Base-by-base conservation (phyloP, 1,284 basidiomycete species). In the Fomes fomentarius region DNA sequence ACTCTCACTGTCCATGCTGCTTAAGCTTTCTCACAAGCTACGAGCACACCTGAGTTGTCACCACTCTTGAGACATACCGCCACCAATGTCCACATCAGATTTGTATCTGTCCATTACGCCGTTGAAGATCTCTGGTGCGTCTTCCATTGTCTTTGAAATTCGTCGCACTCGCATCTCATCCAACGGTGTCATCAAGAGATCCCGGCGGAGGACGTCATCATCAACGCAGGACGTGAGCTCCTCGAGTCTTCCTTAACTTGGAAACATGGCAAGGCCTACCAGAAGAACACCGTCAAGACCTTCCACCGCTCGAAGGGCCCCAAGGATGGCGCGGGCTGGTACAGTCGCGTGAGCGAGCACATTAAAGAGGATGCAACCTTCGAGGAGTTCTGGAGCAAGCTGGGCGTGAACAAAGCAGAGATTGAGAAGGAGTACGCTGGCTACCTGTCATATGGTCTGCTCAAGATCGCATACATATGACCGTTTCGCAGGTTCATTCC, bases 391-490 rank as follows among this genome's bases (percentile, higher is more conserved):
- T 91, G 89, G 89, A 75, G 73, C 41, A 83, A 81, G 58, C 69
- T 91, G 9, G 85, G 84, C 1, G 71, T 73, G 45, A 75, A 89
- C 70, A 89, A 90, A 66, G 78, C 85, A 28, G 69, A 77, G 45
- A 83, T 89, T 52, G 89, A 91, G 71, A 80, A 78, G 66, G 75
- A 87, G 88, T 89, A 60, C 55, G 81, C 73, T 1, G n/a, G n/a
- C n/a, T n/a, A n/a, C n/a, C n/a, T n/a, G n/a, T n/a, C n/a, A n/a
- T n/a, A n/a, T n/a, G n/a, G n/a, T n/a, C n/a, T n/a, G n/a, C n/a
- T n/a, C n/a, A n/a, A n/a, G n/a, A n/a, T n/a, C n/a, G n/a, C n/a
- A n/a, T n/a, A n/a, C n/a, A n/a, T n/a, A n/a, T n/a, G n/a, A n/a
- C 44, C 52, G 40, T 25, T 15, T 24, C 15, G 17, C 56, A 91